These are phyloP conservation scores for Podospora conica DNA, from an alignment of 495 filamentous ascomycete genomes.

Conservation along the genomic window DNA sequence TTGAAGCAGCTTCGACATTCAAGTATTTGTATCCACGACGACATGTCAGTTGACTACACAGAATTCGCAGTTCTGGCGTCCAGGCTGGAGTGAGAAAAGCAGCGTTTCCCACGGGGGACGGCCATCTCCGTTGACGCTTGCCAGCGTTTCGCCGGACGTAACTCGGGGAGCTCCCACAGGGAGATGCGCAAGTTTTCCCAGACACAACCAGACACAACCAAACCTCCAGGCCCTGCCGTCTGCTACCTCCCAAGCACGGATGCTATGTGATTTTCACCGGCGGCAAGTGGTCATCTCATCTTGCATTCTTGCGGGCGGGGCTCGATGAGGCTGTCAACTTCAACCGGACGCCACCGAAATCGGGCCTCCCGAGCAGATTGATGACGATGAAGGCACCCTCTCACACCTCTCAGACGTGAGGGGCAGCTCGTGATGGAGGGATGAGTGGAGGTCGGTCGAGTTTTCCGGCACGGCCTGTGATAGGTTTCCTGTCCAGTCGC, in stretches of 20 bases:
- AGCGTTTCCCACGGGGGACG: background rate
- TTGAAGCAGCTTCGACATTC: background rate
- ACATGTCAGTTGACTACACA: background rate
- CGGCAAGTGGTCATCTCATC: constrained; percentile 1
- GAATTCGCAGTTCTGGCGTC: background rate
- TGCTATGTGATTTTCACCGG: background rate
- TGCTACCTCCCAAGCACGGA: background rate
- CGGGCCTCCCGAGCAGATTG: constrained; percentile 16
- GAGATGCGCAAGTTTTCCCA: no score
- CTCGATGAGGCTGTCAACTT: background rate
- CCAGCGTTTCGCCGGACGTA: background rate
- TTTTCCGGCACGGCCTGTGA: constrained; percentile 12
- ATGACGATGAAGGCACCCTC: constrained; percentile 9
- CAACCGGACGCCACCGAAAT: constrained; percentile 19
- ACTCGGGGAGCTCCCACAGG: background rate
- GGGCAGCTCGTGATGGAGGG: constrained; percentile 4
- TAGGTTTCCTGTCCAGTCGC: background rate
- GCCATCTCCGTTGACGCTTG: background rate
- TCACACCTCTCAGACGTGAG: constrained; percentile 8
- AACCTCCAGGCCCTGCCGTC: no score
- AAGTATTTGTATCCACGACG: background rate
- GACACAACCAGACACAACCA: no score
- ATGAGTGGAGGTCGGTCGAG: constrained; percentile 14
- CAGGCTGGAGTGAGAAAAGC: background rate
- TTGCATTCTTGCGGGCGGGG: background rate